These are phyloP conservation scores for Colletotrichum sidae DNA, from an alignment of 2,329 filamentous ascomycete genomes.

Conservation along the genomic window DNA sequence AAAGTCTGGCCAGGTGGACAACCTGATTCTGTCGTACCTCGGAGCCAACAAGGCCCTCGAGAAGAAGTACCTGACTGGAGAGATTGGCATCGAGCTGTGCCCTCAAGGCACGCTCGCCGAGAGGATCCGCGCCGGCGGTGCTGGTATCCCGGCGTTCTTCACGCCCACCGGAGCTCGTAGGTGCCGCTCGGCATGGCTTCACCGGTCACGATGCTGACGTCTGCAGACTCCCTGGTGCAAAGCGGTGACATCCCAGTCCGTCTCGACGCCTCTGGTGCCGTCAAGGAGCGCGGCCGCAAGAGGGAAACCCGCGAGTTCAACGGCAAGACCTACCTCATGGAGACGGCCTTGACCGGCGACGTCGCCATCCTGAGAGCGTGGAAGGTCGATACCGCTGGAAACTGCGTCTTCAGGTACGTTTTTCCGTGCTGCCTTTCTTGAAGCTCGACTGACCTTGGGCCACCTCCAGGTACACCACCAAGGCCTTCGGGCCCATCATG, in stretches of 20 bases:
- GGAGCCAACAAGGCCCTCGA: constrained; percentile 83
- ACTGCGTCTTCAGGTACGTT: constrained; percentile 78
- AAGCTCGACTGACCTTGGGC: neutral
- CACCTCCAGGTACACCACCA: constrained; percentile 71
- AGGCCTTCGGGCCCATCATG: constrained; percentile 81
- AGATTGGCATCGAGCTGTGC: constrained; percentile 80
- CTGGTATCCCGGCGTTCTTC: constrained; percentile 84
- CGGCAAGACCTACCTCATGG: constrained; percentile 80
- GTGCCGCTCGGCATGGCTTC: constrained; percentile 31
- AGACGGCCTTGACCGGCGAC: constrained; percentile 80
- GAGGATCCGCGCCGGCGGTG: constrained; percentile 77
- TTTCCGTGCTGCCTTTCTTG: neutral
- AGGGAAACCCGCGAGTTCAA: constrained; percentile 80
- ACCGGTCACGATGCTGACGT: constrained; percentile 5
- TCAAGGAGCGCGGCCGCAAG: constrained; percentile 72
- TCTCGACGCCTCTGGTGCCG: constrained; percentile 68
- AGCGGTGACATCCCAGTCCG: constrained; percentile 75
- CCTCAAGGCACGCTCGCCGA: constrained; percentile 82
- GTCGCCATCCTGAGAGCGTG: constrained; percentile 82
- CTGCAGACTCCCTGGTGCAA: constrained; percentile 71
- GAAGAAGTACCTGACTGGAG: constrained; percentile 78
- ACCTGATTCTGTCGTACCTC: constrained; percentile 80
- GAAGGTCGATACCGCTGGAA: constrained; percentile 81
- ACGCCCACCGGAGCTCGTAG: constrained; percentile 78
- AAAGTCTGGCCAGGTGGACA: constrained; percentile 75